Conservation (phyloP, 257 asterid genomes). For the Ligustrum vulgare region DNA sequence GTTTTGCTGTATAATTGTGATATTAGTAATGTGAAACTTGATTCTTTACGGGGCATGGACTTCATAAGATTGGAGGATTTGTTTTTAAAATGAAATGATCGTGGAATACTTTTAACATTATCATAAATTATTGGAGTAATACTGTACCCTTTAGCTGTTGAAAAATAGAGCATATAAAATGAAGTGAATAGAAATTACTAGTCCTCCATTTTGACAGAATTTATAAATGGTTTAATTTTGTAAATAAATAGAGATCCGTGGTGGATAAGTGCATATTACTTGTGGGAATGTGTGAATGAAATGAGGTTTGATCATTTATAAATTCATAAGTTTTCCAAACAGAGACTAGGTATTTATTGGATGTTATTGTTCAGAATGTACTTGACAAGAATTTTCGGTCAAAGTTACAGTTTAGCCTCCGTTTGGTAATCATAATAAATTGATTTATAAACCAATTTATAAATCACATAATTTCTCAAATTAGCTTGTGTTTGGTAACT, state of each 20-base stretch:
- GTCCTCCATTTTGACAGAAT: background rate
- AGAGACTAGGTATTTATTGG: background rate
- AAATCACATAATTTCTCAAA: too few species aligned
- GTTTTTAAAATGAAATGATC: background rate
- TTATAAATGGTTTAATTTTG: too few species aligned
- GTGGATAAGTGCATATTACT: too few species aligned
- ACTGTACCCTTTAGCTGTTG: background rate
- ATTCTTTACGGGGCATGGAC: background rate
- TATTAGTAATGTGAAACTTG: background rate
- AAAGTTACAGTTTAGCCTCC: too few species aligned
- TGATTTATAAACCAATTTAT: too few species aligned
- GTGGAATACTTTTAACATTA: background rate
- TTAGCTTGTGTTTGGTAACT: too few species aligned
- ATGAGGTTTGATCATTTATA: background rate
- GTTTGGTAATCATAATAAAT: too few species aligned
- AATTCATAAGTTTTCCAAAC: too few species aligned
- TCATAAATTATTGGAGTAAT: background rate
- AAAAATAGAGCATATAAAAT: background rate
- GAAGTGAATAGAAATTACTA: background rate
- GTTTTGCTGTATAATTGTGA: too few species aligned
- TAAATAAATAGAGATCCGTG: too few species aligned
- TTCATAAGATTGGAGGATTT: background rate
- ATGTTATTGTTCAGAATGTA: background rate
- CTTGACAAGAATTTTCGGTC: background rate
- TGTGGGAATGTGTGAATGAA: background rate